Percentiles rank a stretch among this genome's conserved stretches.
Conservation (phyloP, 2,329 filamentous ascomycete species). For the Colletotrichum endophyticum region DNA sequence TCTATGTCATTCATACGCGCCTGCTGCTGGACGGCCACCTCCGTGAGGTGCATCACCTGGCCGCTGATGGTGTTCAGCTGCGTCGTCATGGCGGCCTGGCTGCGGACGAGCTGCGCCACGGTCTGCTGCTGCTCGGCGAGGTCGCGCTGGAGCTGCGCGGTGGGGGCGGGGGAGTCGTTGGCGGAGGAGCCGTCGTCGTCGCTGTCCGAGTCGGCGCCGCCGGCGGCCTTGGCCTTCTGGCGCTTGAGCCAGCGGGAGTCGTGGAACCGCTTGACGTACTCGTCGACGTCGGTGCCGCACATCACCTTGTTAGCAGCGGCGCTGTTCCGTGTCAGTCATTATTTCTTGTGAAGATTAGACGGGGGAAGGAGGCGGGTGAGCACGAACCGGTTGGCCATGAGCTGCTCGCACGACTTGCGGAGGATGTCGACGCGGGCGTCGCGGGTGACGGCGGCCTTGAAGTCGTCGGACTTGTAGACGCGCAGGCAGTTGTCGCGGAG, state of each 20-base stretch:
- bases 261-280: neutral
- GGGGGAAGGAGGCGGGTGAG: neutral
- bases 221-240: neutral
- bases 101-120: neutral
- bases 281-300: neutral
- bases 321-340: neutral
- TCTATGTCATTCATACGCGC: neutral
- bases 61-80: neutral
- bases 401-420: neutral
- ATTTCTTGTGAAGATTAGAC: fast-evolving
- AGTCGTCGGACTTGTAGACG: neutral
- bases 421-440: neutral
- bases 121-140: neutral
- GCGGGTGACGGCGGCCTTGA: neutral
- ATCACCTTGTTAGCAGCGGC: neutral
- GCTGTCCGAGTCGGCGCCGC: neutral
- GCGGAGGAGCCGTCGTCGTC: neutral
- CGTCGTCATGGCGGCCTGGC: neutral
- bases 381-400: neutral
- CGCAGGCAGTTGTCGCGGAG: neutral
- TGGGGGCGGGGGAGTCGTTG: neutral
- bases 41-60: neutral
- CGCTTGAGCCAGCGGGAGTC: neutral
- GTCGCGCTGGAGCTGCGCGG: neutral
- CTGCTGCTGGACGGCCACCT: neutral